These are phyloP conservation scores for Penicillium bialowiezense DNA, from an alignment of 495 filamentous ascomycete genomes.

Conservation along the genomic window DNA sequence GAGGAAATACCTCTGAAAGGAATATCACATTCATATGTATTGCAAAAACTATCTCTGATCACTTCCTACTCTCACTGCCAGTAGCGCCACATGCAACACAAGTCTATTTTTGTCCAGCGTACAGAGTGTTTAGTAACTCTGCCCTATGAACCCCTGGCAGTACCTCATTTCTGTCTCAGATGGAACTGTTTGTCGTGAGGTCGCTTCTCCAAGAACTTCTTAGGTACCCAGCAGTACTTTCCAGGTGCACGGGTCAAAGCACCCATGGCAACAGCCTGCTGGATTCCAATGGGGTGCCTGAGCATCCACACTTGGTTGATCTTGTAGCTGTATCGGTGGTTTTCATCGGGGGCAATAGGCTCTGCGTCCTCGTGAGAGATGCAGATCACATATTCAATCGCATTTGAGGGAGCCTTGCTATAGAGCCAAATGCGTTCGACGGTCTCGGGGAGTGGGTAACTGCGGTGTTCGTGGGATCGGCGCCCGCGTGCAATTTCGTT, in stretches of 20 bases:
- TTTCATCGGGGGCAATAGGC: neutral
- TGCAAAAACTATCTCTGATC: no score
- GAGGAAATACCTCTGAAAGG: no score
- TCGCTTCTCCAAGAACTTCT: neutral
- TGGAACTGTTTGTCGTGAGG: neutral
- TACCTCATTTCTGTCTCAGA: neutral
- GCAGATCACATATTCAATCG: conserved; percentile 1
- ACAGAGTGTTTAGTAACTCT: no score
- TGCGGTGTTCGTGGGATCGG: neutral
- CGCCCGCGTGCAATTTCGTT: neutral
- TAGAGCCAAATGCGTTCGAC: conserved; percentile 1
- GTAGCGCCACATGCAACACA: no score
- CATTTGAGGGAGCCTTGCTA: neutral
- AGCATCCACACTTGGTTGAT: conserved; percentile 3
- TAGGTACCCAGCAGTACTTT: neutral
- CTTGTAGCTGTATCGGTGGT: neutral
- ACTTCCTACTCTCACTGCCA: no score
- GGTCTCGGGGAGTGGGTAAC: neutral
- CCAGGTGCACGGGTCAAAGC: neutral
- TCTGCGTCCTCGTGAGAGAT: neutral
- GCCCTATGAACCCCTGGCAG: neutral
- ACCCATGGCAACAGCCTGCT: neutral
- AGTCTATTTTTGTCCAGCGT: no score
- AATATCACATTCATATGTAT: no score
- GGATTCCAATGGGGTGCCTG: neutral